Conservation (phyloP, 1,284 basidiomycete species). For the Heterobasidion irregulare region DNA sequence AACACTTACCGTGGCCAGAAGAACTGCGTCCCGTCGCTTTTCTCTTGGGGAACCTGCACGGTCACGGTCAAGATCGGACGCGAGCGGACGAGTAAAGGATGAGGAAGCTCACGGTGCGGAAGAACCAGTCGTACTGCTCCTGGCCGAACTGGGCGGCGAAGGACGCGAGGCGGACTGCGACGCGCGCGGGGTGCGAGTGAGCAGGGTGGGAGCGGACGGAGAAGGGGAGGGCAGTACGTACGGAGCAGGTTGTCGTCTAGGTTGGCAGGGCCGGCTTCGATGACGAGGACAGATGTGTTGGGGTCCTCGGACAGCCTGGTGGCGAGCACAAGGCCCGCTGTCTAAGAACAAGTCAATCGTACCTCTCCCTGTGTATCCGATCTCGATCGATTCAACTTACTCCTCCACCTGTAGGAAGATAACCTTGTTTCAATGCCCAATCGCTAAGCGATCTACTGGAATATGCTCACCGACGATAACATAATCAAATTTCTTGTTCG, state of each 20-base stretch:
- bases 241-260: conserved; percentile 22
- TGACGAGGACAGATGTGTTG: conserved; percentile 24
- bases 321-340: conserved; percentile 15
- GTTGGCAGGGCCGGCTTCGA: conserved; percentile 29
- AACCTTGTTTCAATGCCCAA: not conserved
- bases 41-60: conserved; percentile 13
- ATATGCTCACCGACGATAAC: conserved; percentile 13
- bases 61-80: no score
- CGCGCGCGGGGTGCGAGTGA: not conserved
- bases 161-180: not conserved
- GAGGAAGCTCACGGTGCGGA: conserved; percentile 16
- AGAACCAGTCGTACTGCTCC: conserved; percentile 21
- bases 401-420: not conserved
- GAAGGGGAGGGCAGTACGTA: conserved; percentile 4
- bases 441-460: not conserved
- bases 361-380: not conserved
- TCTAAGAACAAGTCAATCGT: not conserved
- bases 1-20: conserved; percentile 13
- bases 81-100: not conserved
- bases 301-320: conserved; percentile 19
- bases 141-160: conserved; percentile 13
- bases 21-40: conserved; percentile 7
- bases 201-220: not conserved
- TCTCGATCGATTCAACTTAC: not conserved
- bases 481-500: conserved; percentile 14